Conservation (phyloP, 2,329 filamentous ascomycete genomes). For the Phialophora verrucosa region DNA sequence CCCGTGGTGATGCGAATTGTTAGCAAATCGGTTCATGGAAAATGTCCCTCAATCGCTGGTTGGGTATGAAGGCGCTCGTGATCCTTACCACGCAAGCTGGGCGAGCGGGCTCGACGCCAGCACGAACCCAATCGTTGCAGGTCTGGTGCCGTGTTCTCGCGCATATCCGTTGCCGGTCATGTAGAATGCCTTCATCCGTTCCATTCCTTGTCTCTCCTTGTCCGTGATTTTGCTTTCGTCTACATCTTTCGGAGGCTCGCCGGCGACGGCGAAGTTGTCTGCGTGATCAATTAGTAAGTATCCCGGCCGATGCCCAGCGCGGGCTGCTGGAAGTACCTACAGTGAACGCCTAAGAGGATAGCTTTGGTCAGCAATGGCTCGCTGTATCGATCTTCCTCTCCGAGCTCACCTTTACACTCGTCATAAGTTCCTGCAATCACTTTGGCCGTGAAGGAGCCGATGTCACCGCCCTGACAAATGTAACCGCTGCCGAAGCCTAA, state of each 20-base stretch:
- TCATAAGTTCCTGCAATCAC: conserved; percentile 50
- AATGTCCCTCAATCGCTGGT: neutral
- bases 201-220: conserved; percentile 46
- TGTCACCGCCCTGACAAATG: conserved; percentile 63
- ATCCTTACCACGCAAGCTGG: conserved; percentile 58
- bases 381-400: neutral
- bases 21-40: neutral
- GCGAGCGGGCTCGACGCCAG: conserved; percentile 61
- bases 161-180: conserved; percentile 57
- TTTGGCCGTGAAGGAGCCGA: conserved; percentile 55
- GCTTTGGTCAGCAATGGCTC: neutral
- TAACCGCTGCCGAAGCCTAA: conserved; percentile 61
- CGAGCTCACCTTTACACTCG: conserved; percentile 51
- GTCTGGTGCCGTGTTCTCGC: conserved; percentile 59
- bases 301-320: neutral
- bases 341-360: conserved; percentile 15
- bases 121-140: conserved; percentile 62
- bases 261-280: conserved; percentile 26
- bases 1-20: neutral
- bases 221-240: conserved; percentile 24
- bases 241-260: conserved; percentile 1
- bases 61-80: neutral
- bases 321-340: conserved; percentile 10
- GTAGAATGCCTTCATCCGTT: conserved; percentile 47
- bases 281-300: neutral